Base-by-base conservation (phyloP, 2,329 filamentous ascomycete species). In the Fusarium heterosporum region DNA sequence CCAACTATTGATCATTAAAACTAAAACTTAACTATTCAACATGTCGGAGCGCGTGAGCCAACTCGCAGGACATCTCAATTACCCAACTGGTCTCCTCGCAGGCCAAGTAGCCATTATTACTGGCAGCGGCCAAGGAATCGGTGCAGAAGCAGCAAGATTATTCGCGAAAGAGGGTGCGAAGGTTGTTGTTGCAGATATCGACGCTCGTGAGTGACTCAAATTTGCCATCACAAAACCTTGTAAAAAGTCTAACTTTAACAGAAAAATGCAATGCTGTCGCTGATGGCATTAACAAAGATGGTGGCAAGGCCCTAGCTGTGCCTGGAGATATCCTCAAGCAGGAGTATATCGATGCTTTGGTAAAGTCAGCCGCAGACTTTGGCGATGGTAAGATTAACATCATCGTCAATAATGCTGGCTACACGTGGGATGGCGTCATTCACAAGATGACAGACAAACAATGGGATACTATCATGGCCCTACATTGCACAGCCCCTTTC, bases 361-460 rank as follows among this genome's bases (percentile, higher is more conserved):
- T 97, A 26, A 83, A 89, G 75, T 87, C 89, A 74, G 85, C 93
- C 0, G 93, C 92, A 2, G 90, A 89, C 46, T 96, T 97, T 75
- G 93, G 93, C 59, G 82, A 85, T 67, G 93, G 93, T 74, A 96
- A 96, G 83, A 93, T 97, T 65, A 91, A 97, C 78, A 91, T 96
- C 76, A 90, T 97, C 56, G 91, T 97, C 61, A 96, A 97, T 80
- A 97, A 97, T 77, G 93, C 93, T 1, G 93, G 93, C 40, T 96
- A 93, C 80, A 97, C 93, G 1, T 97, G 93, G 92, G 93, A 97
- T 77, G 93, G 90, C 8, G 93, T 96, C 38, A 93, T 96, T 69
- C 92, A 96, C 84, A 96, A 96, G 84, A 95, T 93, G 84, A 91
- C 89, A 16, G 92, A 96, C 82, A 92, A 92, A 81, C 93, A 96